phyloP scores from a whole-genome alignment of 2,329 filamentous ascomycete genomes.

The Fusarium sp. region DNA sequence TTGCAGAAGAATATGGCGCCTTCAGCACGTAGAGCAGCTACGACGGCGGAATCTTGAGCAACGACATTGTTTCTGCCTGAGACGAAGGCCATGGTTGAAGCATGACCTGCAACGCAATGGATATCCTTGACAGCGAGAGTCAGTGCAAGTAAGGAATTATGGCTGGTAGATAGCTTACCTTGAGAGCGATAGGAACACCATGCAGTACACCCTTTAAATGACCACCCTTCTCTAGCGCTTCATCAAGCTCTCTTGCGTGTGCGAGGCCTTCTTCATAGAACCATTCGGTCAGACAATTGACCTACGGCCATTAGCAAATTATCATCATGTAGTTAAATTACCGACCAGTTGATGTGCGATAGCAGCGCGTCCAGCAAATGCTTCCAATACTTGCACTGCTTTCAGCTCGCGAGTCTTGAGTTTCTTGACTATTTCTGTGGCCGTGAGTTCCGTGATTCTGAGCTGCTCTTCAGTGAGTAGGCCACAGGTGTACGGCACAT shows the following conservation, averaged over 20 bases:
- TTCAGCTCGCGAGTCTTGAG: neutral
- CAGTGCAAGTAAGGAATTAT: neutral
- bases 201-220: neutral
- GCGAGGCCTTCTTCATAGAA: neutral
- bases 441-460: neutral
- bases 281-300: neutral
- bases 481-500: neutral
- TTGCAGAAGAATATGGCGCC: conserved; percentile 74
- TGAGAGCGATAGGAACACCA: neutral
- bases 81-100: neutral
- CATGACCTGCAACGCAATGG: neutral
- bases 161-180: neutral
- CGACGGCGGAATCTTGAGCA: neutral
- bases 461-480: neutral
- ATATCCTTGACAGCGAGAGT: neutral
- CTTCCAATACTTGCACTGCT: neutral
- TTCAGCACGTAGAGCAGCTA: neutral
- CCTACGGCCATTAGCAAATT: neutral
- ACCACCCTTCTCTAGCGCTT: neutral
- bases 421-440: neutral
- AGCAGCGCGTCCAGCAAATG: neutral
- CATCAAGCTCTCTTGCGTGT: neutral
- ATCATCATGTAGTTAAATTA: accelerated
- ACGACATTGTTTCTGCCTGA: neutral
- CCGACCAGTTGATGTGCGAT: neutral